phyloP scores from a whole-genome alignment of 805 yeast genomes.

The Spathaspora hagerdaliae region DNA sequence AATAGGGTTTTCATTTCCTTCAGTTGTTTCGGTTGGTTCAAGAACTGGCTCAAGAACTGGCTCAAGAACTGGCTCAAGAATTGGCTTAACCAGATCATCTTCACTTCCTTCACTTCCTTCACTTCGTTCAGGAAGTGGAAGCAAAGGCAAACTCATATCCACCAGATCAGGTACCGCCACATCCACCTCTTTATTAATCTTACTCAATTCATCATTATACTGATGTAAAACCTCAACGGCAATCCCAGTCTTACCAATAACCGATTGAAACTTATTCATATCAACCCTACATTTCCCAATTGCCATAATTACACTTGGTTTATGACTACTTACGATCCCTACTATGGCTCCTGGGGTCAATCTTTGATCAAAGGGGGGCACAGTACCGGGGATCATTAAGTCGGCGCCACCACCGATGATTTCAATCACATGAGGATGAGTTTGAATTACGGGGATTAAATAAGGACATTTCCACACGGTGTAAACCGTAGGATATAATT shows the following conservation, averaged over 20 bases:
- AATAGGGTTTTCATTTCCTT: background rate
- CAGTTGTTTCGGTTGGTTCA: background rate
- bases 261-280: constrained; percentile 40
- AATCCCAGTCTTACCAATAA: constrained; percentile 67
- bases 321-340: constrained; percentile 59
- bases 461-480: constrained; percentile 69
- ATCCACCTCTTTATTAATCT: constrained; percentile 44
- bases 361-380: constrained; percentile 53
- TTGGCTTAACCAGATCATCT: too few species aligned
- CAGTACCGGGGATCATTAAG: constrained; percentile 70
- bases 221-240: constrained; percentile 74
- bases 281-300: constrained; percentile 61
- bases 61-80: background rate
- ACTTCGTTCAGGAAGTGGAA: background rate
- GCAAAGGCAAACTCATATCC: constrained; percentile 35
- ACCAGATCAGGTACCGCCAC: constrained; percentile 24
- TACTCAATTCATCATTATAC: constrained; percentile 60
- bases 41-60: background rate
- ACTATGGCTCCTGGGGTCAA: constrained; percentile 56
- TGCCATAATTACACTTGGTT: constrained; percentile 65
- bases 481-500: constrained; percentile 64
- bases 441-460: constrained; percentile 61
- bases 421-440: constrained; percentile 71
- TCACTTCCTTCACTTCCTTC: constrained; percentile 1
- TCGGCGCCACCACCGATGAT: constrained; percentile 76